phyloP scores from a whole-genome alignment of 1,139 yeast species.

The Pichia sp. region DNA sequence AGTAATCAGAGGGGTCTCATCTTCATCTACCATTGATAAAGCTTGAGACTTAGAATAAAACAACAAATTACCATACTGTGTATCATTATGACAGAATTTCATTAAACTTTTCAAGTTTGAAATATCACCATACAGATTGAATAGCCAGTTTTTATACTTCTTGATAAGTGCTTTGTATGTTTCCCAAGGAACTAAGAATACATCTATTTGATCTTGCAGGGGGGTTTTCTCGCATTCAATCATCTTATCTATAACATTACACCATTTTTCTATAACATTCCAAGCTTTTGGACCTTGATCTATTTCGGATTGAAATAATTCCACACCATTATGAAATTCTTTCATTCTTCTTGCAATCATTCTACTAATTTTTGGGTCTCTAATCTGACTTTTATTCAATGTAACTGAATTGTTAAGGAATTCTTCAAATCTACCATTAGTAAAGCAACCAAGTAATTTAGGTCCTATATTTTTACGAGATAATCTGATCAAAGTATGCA shows the following conservation, averaged over 20 bases:
- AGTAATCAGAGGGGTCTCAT: conserved; percentile 20
- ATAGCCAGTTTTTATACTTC: conserved; percentile 58
- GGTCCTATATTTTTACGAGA: conserved; percentile 84
- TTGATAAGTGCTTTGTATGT: conserved; percentile 41
- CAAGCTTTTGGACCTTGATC: conserved; percentile 60
- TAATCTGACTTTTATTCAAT: conserved; percentile 61
- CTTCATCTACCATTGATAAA: conserved; percentile 24
- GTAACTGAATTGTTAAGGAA: conserved; percentile 76
- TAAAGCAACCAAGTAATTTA: conserved; percentile 74
- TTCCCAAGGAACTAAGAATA: conserved; percentile 44
- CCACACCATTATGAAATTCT: conserved; percentile 78
- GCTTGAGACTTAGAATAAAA: conserved; percentile 32
- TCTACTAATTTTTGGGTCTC: conserved; percentile 68
- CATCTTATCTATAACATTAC: conserved; percentile 42
- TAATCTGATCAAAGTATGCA: conserved; percentile 63
- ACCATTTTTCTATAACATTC: conserved; percentile 69
- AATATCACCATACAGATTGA: conserved; percentile 39
- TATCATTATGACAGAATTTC: conserved; percentile 88
- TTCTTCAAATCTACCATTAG: conserved; percentile 90
- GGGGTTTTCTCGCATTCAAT: conserved; percentile 29
- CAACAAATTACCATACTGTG: conserved; percentile 88
- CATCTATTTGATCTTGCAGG: conserved; percentile 32
- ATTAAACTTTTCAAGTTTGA: conserved; percentile 40
- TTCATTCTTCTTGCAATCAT: conserved; percentile 95
- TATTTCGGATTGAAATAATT: conserved; percentile 47